A percentile compares a stretch with the other conserved stretches of the same genome.
Evolutionary conservation across 179 eudicot species (phyloP).

Genomic region (Beta corolliflora): DNA sequence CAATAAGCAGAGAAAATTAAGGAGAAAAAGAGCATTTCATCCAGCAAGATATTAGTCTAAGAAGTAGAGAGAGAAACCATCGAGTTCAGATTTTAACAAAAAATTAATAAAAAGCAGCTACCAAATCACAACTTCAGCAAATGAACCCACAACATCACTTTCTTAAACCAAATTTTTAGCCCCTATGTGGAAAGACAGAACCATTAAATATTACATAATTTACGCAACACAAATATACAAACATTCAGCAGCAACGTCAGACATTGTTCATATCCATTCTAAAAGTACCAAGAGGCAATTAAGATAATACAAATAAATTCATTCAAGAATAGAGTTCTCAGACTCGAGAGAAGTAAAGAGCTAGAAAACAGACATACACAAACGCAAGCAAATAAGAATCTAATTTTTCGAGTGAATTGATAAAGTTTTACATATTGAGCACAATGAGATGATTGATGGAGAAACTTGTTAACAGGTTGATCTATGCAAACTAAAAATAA

Average conservation of each 20-base stretch:
- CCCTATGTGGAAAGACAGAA: not conserved
- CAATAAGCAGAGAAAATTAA: constrained; percentile 10
- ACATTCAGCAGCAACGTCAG: not conserved
- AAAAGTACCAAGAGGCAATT: not conserved
- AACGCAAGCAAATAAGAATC: not conserved
- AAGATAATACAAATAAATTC: not conserved
- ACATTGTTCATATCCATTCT: not conserved
- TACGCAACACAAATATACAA: not conserved
- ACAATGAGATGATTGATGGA: not conserved
- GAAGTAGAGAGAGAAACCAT: not conserved
- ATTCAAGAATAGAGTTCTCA: not conserved
- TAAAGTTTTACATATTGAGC: not conserved
- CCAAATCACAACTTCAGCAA: not conserved
- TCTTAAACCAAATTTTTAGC: not conserved
- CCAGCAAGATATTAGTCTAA: not conserved
- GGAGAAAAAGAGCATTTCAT: not conserved
- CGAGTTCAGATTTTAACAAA: not conserved
- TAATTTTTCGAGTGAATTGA: not conserved
- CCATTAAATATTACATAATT: not conserved
- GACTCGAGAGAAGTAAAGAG: not conserved
- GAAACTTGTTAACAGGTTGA: not conserved
- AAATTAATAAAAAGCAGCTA: not conserved
- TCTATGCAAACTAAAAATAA: too few relatives aligned
- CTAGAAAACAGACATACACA: not conserved
- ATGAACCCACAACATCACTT: not conserved